Evolutionary conservation across 2,329 filamentous ascomycete genomes (phyloP).

Genomic region (Rachicladosporium sp.): DNA sequence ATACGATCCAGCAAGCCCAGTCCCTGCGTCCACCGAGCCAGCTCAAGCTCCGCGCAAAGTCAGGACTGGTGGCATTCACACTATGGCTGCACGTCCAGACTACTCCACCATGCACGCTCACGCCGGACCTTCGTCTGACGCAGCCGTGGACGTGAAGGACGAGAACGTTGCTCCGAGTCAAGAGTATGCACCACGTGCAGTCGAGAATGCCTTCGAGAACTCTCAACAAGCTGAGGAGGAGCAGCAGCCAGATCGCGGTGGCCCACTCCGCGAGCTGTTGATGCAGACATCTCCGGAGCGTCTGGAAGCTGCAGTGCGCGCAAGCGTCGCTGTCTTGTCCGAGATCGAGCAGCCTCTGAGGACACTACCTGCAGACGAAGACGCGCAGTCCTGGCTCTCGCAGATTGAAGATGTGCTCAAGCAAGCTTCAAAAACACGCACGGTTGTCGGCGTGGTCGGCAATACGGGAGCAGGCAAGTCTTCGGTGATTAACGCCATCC

Average conservation of each 20-base stretch:
- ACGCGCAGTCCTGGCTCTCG: conserved; percentile 29
- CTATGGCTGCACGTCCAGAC: too few relatives aligned
- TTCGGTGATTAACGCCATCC: conserved; percentile 49
- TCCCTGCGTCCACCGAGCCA: too few relatives aligned
- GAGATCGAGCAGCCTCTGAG: conserved; percentile 22
- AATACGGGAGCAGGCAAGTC: conserved; percentile 52
- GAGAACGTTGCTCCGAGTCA: background rate
- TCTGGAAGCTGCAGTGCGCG: conserved; percentile 29
- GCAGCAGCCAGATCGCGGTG: conserved; percentile 4
- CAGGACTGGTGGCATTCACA: too few relatives aligned
- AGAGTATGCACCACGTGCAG: background rate
- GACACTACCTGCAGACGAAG: conserved; percentile 13
- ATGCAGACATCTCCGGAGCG: conserved; percentile 20
- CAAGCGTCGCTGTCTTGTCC: conserved; percentile 26
- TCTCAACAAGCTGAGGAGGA: conserved; percentile 1
- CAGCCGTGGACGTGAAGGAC: background rate
- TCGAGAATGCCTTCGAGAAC: background rate
- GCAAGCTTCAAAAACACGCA: conserved; percentile 28
- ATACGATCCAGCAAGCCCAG: too few relatives aligned
- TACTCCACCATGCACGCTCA: too few relatives aligned
- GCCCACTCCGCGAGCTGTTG: conserved; percentile 22
- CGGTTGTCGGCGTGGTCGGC: conserved; percentile 47
- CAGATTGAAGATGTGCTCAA: conserved; percentile 31
- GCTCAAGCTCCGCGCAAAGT: too few relatives aligned
- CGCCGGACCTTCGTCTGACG: too few relatives aligned